These are phyloP conservation scores for Aureobasidium sp. DNA, from an alignment of 2,329 filamentous ascomycete genomes.

Conservation along the genomic window DNA sequence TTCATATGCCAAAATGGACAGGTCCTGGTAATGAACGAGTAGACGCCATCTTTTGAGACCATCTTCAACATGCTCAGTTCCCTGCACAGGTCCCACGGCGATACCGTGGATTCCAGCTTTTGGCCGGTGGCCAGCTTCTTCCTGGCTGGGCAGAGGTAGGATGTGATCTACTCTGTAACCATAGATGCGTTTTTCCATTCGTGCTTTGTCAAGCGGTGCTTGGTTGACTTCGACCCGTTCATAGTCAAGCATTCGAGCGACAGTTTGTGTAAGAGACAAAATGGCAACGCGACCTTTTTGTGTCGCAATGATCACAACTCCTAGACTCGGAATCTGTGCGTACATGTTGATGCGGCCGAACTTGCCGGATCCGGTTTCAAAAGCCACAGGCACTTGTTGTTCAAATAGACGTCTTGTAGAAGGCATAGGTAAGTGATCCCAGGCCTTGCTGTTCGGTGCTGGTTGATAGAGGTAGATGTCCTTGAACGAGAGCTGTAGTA, in stretches of 20 bases:
- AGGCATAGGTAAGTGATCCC: conserved; percentile 11
- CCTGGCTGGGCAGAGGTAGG: conserved; percentile 47
- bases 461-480: conserved; percentile 38
- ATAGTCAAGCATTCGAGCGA: background rate
- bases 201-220: background rate
- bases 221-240: background rate
- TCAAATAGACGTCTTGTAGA: conserved; percentile 26
- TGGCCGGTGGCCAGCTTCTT: conserved; percentile 36
- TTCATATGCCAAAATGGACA: conserved; percentile 63
- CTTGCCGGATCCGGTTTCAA: conserved; percentile 13
- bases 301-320: conserved; percentile 58
- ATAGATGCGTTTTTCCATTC: conserved; percentile 21
- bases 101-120: conserved; percentile 55
- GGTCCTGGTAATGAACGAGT: conserved; percentile 63
- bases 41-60: conserved; percentile 51
- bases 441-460: conserved; percentile 3
- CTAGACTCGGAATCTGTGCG: conserved; percentile 58
- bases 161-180: conserved; percentile 49
- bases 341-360: conserved; percentile 54
- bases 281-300: conserved; percentile 59
- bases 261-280: conserved; percentile 46
- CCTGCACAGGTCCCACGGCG: conserved; percentile 57
- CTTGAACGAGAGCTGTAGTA: conserved; percentile 32
- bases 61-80: conserved; percentile 23
- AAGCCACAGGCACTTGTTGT: conserved; percentile 26